These are phyloP conservation scores for Solanum hybrid DNA, from an alignment of 305 asterid genomes.

Conservation along the genomic window DNA sequence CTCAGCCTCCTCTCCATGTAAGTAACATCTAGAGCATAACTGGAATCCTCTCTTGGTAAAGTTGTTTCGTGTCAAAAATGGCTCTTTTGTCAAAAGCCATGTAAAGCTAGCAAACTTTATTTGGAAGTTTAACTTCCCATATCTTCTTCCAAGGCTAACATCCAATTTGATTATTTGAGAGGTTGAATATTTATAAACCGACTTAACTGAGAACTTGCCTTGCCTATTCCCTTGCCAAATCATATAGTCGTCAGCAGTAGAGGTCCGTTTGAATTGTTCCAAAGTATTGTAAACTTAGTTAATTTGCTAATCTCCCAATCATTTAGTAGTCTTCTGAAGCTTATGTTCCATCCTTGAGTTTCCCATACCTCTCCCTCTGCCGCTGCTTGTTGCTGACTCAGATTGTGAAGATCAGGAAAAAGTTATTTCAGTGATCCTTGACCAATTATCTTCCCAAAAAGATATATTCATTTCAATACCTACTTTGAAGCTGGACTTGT, in stretches of 20 bases:
- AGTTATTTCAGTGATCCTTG: neutral
- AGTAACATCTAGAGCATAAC: neutral
- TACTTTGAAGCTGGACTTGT: neutral
- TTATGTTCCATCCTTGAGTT: neutral
- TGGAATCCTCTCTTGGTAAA: neutral
- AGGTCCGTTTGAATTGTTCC: neutral
- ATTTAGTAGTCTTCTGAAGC: neutral
- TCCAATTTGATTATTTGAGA: neutral
- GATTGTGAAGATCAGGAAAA: neutral
- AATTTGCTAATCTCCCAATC: neutral
- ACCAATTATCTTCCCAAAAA: neutral
- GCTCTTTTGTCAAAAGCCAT: neutral
- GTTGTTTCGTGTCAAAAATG: neutral
- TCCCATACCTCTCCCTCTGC: neutral
- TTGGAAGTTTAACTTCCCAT: neutral
- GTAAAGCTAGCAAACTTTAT: neutral
- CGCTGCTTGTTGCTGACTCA: neutral
- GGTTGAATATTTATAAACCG: neutral
- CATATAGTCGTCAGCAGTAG: neutral
- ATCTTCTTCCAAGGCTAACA: neutral
- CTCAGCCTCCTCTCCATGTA: neutral
- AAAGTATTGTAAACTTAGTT: neutral
- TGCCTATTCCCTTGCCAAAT: neutral
- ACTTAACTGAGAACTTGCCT: neutral
- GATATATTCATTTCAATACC: neutral